Base-by-base conservation (phyloP, 2,329 filamentous ascomycete species). In the Fusarium sp. region DNA sequence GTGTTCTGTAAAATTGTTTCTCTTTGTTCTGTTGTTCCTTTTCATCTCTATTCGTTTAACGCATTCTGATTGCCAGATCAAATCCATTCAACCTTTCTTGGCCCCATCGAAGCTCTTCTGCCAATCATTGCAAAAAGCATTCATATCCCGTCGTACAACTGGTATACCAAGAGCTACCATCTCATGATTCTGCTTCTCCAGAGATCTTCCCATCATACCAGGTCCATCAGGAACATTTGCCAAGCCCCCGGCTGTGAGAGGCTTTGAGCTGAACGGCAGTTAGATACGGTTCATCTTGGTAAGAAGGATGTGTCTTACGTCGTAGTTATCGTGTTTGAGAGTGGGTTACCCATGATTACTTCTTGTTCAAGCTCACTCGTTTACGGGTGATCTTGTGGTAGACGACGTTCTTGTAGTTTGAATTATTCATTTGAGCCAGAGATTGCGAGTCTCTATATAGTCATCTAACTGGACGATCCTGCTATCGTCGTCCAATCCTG, bases 11-110 rank as follows among this genome's bases (percentile, higher is more conserved):
- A 4, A 11, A 27, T 27, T 4, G 6, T n/a, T n/a, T 12, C 1
- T 38, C 10, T 7, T n/a, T n/a, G 18, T 38, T 38, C 18, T 38
- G 34, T 12, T 38, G 18, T 12, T 38, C 34, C 34, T 38, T n/a
- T n/a, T 7, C 4, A 0, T n/a, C 18, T n/a, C 10, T 38, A 1
- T n/a, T n/a, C n/a, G n/a, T n/a, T 6, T 12, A 38, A n/a, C 6
- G 6, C 9, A 4, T n/a, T 2, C 1, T 38, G 9, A 6, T n/a
- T n/a, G 3, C 3, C 9, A 38, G 9, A n/a, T 11, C 0, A n/a
- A n/a, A n/a, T 7, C 1, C 18, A 11, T 38, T 38, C 10, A 38
- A 1, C 18, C 18, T 10, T 38, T 38, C 34, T 38, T 38, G 1
- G 18, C 34, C 6, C 10, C 6, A n/a, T 38, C 10, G 2, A n/a